Evolutionary conservation across 2,329 filamentous ascomycete species (phyloP), one percentile per base, ranked within the genome.

Genomic region (Aspergillus piperis): DNA sequence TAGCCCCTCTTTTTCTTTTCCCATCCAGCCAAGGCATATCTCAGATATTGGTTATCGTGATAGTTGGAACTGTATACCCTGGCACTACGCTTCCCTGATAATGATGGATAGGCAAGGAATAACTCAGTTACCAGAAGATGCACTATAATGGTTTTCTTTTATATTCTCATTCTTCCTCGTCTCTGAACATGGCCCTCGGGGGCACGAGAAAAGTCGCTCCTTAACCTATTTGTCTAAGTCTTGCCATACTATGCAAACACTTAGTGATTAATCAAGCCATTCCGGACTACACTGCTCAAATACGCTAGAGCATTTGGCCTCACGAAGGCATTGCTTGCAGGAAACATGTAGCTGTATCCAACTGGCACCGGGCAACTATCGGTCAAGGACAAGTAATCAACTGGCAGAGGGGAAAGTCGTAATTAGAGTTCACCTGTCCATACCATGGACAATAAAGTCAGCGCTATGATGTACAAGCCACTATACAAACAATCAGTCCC

Each of bases 401-500:
- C 32, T 13, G 32, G 11, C 32, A 44, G 41, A 44, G 41, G 41
- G 19, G 41, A 44, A 21, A 7, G 11, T 36, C 11, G 11, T 5
- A 13, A 36, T 36, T 3, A 13, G 1, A 36, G 11, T 36, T 36
- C 11, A 36, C 32, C 32, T 13, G 32, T 13, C 32, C 32, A 36
- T 13, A 11, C 32, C 11, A 5, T 36, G 32, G 32, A 36, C 32
- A 13, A 36, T 36, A 36, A 30, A 36, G 32, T 36, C 8, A 8
- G n/a, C 17, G 17, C 39, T 44, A 44, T 19, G 5, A 49, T 48
- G 8, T 27, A 49, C 8, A 60, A 23, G 8, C 8, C 41, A 8
- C 41, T 23, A 44, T 44, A 41, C 36, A 61, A 17, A 61, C 48
- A 59, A 54, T 67, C 67, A 72, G 15, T 57, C 55, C 66, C 62